These are phyloP conservation scores for Aspergillus felis DNA, from an alignment of 2,329 filamentous ascomycete species.

Conservation along the genomic window DNA sequence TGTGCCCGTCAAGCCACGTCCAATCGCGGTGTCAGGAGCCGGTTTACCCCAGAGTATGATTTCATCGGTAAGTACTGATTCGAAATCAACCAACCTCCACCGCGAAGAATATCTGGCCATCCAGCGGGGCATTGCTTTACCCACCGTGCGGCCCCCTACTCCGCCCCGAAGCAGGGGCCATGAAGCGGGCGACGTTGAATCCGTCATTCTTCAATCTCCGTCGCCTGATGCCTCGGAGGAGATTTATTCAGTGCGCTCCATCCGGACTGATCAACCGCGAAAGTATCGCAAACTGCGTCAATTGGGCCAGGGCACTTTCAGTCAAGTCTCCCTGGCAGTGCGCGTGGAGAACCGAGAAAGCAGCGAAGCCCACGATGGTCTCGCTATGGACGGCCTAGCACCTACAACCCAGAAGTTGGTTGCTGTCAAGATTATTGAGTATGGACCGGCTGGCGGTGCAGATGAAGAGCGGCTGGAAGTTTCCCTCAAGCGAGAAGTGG, in stretches of 20 bases:
- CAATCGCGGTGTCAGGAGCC: slow-evolving; percentile 67
- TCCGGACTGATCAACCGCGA: slow-evolving; percentile 65
- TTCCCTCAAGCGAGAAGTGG: slow-evolving; percentile 88
- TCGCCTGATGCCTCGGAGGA: slow-evolving; percentile 41
- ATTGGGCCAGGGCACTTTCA: slow-evolving; percentile 92
- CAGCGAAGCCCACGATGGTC: slow-evolving; percentile 6
- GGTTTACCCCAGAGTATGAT: slow-evolving; percentile 45
- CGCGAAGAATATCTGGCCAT: slow-evolving; percentile 79
- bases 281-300: slow-evolving; percentile 75
- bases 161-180: slow-evolving; percentile 70
- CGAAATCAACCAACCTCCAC: slow-evolving; percentile 49
- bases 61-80: slow-evolving; percentile 44
- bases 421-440: slow-evolving; percentile 91
- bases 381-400: slow-evolving; percentile 10
- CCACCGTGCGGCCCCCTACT: slow-evolving; percentile 64
- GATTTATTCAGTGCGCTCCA: slow-evolving; percentile 66
- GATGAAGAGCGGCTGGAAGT: slow-evolving; percentile 91
- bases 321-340: slow-evolving; percentile 86
- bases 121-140: slow-evolving; percentile 65
- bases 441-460: slow-evolving; percentile 87
- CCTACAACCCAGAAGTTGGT: slow-evolving; percentile 70
- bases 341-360: slow-evolving; percentile 60
- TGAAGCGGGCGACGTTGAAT: slow-evolving; percentile 49
- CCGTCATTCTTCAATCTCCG: slow-evolving; percentile 20
- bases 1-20: slow-evolving; percentile 62